Evolutionary conservation across 2,329 filamentous ascomycete genomes (phyloP), one percentile per base, ranked within the genome.

Genomic region (Paraconiothyrium sp.): DNA sequence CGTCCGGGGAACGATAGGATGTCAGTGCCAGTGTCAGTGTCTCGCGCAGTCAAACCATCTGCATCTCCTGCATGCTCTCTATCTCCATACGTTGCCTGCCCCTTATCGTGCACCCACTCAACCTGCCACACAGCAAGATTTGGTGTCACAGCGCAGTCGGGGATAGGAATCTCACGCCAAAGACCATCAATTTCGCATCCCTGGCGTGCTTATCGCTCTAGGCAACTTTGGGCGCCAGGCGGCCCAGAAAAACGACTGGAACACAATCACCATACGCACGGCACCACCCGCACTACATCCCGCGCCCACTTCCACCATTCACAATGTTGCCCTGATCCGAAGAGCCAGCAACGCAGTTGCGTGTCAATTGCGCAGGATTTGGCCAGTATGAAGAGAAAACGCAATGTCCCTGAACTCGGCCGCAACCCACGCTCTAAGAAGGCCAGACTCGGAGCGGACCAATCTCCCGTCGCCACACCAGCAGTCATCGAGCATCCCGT

Each of bases 401-500:
- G 62, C 61, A 65, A 54, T 59, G 54, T 63, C 63, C 63, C 67
- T 63, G 7, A 41, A 16, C 39, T 57, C 54, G 65, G 50, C 43
- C 62, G 62, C 63, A 54, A 64, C 49, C 62, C 61, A 65, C 51
- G 62, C 52, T 63, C 61, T 47, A 76, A 76, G 69, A 73, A 64
- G 63, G 49, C 65, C 61, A 68, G 63, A 55, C 61, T 61, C 57
- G 54, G 63, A 30, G 57, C 60, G 55, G 61, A 66, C 75, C 73
- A 76, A 76, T 77, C 75, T 72, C 57, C 70, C 62, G 54, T 47
- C 69, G 73, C 73, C 76, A 71, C 70, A 67, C 61, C 67, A 65
- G n/a, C 66, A 52, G 47, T 59, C 61, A 71, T 81, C 57, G 77
- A 80, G 60, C 89, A 92, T 73, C 86, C 88, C 57, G 84, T 95